A percentile compares a stretch with the other conserved stretches of the same genome.
phyloP scores from a whole-genome alignment of 768 basidiomycete species.

The Suillus spraguei region DNA sequence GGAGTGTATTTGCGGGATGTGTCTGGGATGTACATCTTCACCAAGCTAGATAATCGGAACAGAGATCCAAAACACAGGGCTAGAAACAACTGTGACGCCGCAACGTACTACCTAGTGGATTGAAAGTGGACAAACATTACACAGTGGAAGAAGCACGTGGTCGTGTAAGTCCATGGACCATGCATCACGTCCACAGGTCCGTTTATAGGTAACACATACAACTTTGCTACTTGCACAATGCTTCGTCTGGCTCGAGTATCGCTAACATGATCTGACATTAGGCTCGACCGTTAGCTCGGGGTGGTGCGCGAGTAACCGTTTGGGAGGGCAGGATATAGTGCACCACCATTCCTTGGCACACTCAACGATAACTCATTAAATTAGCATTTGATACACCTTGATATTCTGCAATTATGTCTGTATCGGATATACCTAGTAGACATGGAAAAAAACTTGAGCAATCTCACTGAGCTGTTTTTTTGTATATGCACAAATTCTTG shows the following conservation, averaged over 20 bases:
- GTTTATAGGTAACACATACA: not conserved
- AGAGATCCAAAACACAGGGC: not conserved
- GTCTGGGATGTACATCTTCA: slow-evolving; percentile 24
- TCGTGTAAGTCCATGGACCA: not conserved
- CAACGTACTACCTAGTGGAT: not conserved
- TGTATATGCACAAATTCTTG: not conserved
- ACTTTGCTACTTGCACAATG: too few relatives aligned
- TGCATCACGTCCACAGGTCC: not conserved
- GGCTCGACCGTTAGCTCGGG: too few relatives aligned
- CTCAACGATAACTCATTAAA: not conserved
- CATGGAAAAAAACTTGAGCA: not conserved
- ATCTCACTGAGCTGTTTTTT: not conserved
- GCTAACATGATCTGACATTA: too few relatives aligned
- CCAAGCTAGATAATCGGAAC: not conserved
- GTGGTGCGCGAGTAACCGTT: too few relatives aligned
- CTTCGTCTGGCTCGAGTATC: too few relatives aligned
- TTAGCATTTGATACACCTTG: not conserved
- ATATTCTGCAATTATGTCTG: not conserved
- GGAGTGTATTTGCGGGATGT: slow-evolving; percentile 45
- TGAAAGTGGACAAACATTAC: not conserved
- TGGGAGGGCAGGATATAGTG: too few relatives aligned
- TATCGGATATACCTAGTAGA: not conserved
- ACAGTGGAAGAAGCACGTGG: not conserved
- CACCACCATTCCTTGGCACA: not conserved
- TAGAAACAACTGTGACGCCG: not conserved